These are phyloP conservation scores for Durusdinium trenchii DNA, from an alignment of 73 alveolate species.

Conservation along the genomic window DNA sequence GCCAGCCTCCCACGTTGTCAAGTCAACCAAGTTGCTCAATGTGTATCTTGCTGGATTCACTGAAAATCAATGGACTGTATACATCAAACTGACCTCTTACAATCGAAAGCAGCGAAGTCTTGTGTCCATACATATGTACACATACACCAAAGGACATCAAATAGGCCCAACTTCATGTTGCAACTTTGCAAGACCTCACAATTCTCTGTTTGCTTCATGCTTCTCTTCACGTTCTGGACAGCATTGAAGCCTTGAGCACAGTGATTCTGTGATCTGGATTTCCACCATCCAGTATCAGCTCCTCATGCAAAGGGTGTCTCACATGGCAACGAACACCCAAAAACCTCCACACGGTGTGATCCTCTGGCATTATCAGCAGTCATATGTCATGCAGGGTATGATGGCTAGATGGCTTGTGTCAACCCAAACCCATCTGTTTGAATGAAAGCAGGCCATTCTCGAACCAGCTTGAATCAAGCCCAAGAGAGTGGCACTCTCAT, in stretches of 20 bases:
- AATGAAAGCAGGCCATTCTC: too few relatives aligned
- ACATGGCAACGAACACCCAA: too few relatives aligned
- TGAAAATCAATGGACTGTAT: neutral
- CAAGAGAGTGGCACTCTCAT: too few relatives aligned
- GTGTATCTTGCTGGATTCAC: neutral
- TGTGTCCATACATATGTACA: neutral
- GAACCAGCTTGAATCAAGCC: too few relatives aligned
- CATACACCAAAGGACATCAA: neutral
- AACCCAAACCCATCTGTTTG: too few relatives aligned
- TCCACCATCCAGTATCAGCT: slow-evolving; percentile 74
- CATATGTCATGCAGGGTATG: too few relatives aligned
- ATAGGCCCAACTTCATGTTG: neutral
- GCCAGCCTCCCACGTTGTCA: slow-evolving; percentile 37
- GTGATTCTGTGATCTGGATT: slow-evolving; percentile 89
- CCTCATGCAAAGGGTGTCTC: neutral
- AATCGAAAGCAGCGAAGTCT: neutral
- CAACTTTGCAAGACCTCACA: too few relatives aligned
- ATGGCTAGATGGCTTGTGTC: too few relatives aligned
- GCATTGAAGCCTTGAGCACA: slow-evolving; percentile 67
- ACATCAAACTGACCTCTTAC: neutral
- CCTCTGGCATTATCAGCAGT: too few relatives aligned
- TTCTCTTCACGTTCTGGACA: neutral
- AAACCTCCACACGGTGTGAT: too few relatives aligned
- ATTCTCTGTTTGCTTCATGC: neutral
- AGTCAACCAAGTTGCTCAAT: neutral